Conservation (phyloP, 2,329 filamentous ascomycete species). For the Cladosporium oxysporum region DNA sequence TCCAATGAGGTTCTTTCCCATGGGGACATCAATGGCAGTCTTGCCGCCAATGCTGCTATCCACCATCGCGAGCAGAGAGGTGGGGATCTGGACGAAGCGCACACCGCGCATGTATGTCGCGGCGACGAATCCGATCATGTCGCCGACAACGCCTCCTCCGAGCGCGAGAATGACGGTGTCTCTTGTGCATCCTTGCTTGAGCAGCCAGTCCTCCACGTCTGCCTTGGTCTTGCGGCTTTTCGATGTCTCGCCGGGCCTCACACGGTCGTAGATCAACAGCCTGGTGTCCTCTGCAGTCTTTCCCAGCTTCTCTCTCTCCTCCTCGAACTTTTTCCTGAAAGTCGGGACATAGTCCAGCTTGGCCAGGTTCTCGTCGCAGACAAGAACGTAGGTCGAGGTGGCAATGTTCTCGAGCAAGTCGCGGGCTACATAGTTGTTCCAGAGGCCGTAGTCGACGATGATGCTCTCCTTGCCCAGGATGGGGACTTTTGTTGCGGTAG, state of each 20-base stretch:
- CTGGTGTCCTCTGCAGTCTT: constrained; percentile 55
- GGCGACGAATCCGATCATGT: constrained; percentile 96
- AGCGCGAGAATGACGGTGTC: constrained; percentile 95
- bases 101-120: constrained; percentile 98
- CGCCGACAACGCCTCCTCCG: constrained; percentile 94
- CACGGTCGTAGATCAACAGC: constrained; percentile 81
- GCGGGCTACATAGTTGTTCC: constrained; percentile 75
- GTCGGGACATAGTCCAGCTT: constrained; percentile 71
- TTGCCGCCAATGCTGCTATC: constrained; percentile 98
- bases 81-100: constrained; percentile 94
- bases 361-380: constrained; percentile 92
- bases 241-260: constrained; percentile 88
- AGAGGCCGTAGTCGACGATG: constrained; percentile 86
- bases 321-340: constrained; percentile 69
- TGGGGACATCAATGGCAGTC: constrained; percentile 93
- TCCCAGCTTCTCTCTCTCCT: constrained; percentile 39
- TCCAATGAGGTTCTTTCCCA: constrained; percentile 94
- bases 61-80: constrained; percentile 93
- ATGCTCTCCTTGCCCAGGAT: constrained; percentile 91
- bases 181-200: constrained; percentile 85
- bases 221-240: constrained; percentile 93
- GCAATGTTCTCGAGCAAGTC: constrained; percentile 76
- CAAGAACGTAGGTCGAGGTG: constrained; percentile 91
- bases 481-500: constrained; percentile 62
- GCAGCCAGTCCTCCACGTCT: constrained; percentile 96